Evolutionary conservation across 163 green algal genomes (phyloP), one percentile per base, ranked within the genome.

Genomic region (Dunaliella salina): DNA sequence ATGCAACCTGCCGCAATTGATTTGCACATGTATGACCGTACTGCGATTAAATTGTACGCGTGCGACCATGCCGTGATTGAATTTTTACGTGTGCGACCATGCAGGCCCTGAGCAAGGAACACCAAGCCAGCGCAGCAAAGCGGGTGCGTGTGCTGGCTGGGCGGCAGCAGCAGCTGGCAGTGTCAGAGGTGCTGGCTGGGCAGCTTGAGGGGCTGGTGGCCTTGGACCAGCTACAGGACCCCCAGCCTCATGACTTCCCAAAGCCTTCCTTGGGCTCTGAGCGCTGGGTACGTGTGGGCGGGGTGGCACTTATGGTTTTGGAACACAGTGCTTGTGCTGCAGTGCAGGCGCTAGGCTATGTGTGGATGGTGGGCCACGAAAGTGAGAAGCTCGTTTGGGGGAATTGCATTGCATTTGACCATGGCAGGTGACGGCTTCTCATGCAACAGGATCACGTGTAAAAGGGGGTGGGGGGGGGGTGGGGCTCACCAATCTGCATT

Each of bases 121-220:
- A 91, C 80, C 29, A 80, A 46, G 59, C 71, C 72, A 84, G 33
- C 5, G 59, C 82, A 32, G 63, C 80, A 0, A 82, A 85, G 29
- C 81, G 84, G n/a, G 35, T 90, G 34, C 82, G 84, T 25, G 87
- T 84, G 29, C 84, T 80, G 32, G n/a, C 33, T 30, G 67, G 32
- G 26, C 84, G 89, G 34, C 89, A 92, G 85, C 75, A 80, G 24
- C 82, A 80, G 20, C 80, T 88, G 45, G 63, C 91, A 25, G 35
- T 85, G 33, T 63, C 89, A 45, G 81, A 90, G 33, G 79, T 85
- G 40, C 86, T 92, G 84, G 85, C 84, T 33, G 85, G 17, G n/a
- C 67, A 72, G 35, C 40, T 88, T 75, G 84, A 87, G n/a, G 81
- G 89, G 82, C 34, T 90, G n/a, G 80, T 83, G 26, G 83, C 86